A percentile compares a stretch with the other conserved stretches of the same genome.
Conservation (phyloP, 2,329 filamentous ascomycete species). For the Diaporthe vexans region DNA sequence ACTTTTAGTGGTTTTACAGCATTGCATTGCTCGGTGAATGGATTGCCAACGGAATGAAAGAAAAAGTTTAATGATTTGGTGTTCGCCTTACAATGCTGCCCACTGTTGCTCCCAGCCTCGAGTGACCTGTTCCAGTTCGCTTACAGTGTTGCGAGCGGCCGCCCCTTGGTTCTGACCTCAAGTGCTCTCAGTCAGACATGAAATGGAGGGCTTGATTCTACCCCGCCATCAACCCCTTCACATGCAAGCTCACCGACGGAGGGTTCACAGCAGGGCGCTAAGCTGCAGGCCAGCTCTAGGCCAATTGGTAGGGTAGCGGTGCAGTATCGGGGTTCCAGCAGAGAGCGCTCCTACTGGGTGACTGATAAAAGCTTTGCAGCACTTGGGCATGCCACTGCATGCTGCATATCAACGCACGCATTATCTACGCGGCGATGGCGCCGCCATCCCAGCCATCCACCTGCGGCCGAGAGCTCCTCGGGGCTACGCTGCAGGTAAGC, state of each 20-base stretch:
- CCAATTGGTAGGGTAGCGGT: constrained; percentile 13
- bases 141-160: background rate
- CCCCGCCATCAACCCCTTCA: constrained; percentile 22
- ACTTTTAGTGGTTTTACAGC: constrained; percentile 15
- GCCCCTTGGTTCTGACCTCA: background rate
- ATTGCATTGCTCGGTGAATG: constrained; percentile 40
- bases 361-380: background rate
- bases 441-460: constrained; percentile 14
- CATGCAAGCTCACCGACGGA: background rate
- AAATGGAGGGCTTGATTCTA: background rate
- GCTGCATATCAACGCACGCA: background rate
- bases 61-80: background rate
- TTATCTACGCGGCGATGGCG: background rate
- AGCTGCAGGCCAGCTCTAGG: constrained; percentile 7
- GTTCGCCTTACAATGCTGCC: background rate
- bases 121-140: background rate
- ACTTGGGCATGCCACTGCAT: background rate
- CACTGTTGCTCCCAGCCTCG: background rate
- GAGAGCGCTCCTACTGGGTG: constrained; percentile 12
- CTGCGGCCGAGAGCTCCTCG: background rate
- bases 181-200: background rate
- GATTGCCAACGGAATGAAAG: constrained; percentile 28
- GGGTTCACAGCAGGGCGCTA: constrained; percentile 16
- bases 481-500: constrained; percentile 15
- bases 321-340: background rate